Evolutionary conservation across 345 rosid genomes (phyloP), one percentile per base, ranked within the genome.

Genomic region (Isatis tinctoria): DNA sequence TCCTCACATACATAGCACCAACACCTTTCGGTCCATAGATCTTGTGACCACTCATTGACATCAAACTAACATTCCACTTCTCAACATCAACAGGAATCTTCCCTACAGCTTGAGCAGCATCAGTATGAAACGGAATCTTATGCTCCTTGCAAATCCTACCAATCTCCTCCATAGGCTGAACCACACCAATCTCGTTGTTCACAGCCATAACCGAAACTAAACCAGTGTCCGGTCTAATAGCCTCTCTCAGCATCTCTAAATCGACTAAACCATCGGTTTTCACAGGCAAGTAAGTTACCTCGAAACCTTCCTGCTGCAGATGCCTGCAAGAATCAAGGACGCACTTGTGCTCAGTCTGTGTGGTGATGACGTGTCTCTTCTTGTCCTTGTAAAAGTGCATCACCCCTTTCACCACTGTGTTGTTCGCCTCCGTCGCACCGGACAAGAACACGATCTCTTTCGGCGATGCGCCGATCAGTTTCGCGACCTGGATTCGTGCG

Each of bases 341-440:
- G 66, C 97, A 95, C 74, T 95, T 92, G 79, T 95, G 99, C 85
- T 95, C 99, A 8, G 99, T 95, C 77, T 92, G 97, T 4, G 97
- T 92, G 1, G 99, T 92, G 65, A 95, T 81, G 7, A 92, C 96
- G 52, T 95, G 97, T 26, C 85, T 87, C 81, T 87, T 95, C 90
- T 85, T 91, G 32, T 94, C 97, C 79, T 78, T 86, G 74, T 92
- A 92, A 67, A 95, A 95, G 67, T 88, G 93, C 99, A 95, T 87
- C 24, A 86, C 92, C n/a, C 97, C 97, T 79, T 95, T 95, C 61
- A 90, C 61, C 33, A 96, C 91, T 13, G 88, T 85, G 44, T 95
- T 95, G 45, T 95, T 95, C 24, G 91, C 91, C 74, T 95, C 99
- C 53, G 97, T 95, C 17, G 97, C 99, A 30, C 99, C 99, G 10